A percentile compares a stretch with the other conserved stretches of the same genome.
Conservation (phyloP, 306 rosid genomes). For the Gleditsia sinensis region DNA sequence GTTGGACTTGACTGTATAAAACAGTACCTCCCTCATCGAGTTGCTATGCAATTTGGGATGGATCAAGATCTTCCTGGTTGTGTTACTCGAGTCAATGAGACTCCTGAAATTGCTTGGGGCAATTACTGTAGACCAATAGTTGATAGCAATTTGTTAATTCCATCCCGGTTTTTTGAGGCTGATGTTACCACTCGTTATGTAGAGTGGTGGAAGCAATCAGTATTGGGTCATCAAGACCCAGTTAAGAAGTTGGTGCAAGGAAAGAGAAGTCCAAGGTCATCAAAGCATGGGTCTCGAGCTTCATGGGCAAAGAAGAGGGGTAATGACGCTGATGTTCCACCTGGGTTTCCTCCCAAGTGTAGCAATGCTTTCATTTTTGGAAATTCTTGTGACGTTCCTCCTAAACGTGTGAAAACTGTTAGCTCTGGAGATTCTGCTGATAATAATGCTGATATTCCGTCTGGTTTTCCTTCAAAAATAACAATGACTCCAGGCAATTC, state of each 20-base stretch:
- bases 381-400: neutral
- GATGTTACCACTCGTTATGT: constrained; percentile 41
- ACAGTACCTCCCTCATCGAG: constrained; percentile 57
- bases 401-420: neutral
- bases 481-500: too few species aligned
- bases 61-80: constrained; percentile 58
- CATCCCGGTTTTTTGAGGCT: constrained; percentile 36
- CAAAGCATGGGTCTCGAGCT: too few species aligned
- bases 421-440: neutral
- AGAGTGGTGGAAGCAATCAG: constrained; percentile 32
- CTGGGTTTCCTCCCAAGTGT: constrained; percentile 28
- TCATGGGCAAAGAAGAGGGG: neutral
- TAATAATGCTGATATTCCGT: constrained; percentile 12
- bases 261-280: constrained; percentile 14
- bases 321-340: constrained; percentile 33
- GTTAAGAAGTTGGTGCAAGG: neutral
- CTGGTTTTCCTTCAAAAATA: too few species aligned
- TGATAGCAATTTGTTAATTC: constrained; percentile 35
- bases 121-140: constrained; percentile 28
- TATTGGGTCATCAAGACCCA: neutral
- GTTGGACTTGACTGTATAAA: constrained; percentile 43
- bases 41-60: constrained; percentile 64
- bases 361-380: neutral
- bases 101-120: constrained; percentile 39
- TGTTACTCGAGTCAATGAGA: neutral